Base-by-base conservation (phyloP, 148 eudicot genomes). In the Vaccinium darrowii region DNA sequence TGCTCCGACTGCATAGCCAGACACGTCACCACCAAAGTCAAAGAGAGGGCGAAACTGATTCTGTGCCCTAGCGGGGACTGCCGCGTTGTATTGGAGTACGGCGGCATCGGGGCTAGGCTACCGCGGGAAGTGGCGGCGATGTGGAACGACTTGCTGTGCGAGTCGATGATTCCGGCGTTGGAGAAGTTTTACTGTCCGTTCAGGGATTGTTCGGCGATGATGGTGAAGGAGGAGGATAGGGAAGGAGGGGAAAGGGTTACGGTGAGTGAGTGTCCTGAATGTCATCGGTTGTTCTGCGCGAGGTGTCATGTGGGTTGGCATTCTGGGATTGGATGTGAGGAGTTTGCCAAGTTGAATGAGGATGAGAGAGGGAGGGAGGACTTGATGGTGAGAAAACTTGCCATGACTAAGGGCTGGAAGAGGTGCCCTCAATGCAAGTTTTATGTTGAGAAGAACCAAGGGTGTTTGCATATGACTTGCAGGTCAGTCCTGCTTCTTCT, bases 401-500 rank as follows among this genome's bases (percentile, higher is more conserved):
- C 94, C 6, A 90, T 86, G 90, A 87, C 86, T 21, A 82, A 90
- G 21, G 51, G 87, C 21, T 95, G 96, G 96, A 89, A 13, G 85
- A 91, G 92, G 75, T 95, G 98, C 69, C 79, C 90, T 23, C 53
- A 79, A 47, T 95, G 96, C 87, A 86, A 30, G 27, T 86, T 81
- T 52, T 91, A 80, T 81, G 95, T 95, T 5, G 93, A 91, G 90
- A 95, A 87, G 65, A 84, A 73, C 0, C 83, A 91, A 0, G 98
- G 98, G 1, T 95, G 98, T 88, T 62, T 69, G 80, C 93, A 89
- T 43, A 92, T 94, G 79, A 88, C 33, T 65, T 92, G 97, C 92
- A 89, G 93, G 97, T 93, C 47, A 43, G 47, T 43, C 43, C 43
- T 39, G 47, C 47, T 43, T 5, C 0, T 43, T 43, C 7, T 0